These are phyloP conservation scores for Stereocaulon alpinum DNA, from an alignment of 495 filamentous ascomycete species.

Conservation along the genomic window DNA sequence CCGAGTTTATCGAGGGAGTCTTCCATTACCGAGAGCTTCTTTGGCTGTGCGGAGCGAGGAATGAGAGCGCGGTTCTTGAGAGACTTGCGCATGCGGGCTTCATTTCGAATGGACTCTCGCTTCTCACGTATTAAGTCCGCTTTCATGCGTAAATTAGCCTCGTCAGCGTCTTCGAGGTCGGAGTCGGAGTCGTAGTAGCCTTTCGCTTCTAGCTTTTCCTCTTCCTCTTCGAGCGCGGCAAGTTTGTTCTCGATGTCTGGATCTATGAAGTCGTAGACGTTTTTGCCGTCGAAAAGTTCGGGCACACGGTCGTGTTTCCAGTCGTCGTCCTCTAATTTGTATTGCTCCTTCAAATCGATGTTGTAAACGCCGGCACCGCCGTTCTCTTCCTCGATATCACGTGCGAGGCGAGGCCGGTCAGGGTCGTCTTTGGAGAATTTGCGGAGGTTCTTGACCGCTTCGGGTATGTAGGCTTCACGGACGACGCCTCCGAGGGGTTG, in stretches of 20 bases:
- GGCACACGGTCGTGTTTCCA: conserved; percentile 97
- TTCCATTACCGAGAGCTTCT: conserved; percentile 78
- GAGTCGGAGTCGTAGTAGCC: conserved; percentile 68
- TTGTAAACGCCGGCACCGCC: conserved; percentile 94
- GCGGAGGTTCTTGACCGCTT: conserved; percentile 64
- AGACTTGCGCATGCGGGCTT: conserved; percentile 80
- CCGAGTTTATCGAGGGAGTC: conserved; percentile 72
- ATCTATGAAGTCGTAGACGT: conserved; percentile 93
- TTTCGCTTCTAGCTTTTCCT: conserved; percentile 76
- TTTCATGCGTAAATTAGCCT: conserved; percentile 78
- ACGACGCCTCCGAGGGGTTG: conserved; percentile 71
- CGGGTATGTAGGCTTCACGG: conserved; percentile 80
- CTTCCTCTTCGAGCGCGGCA: conserved; percentile 83
- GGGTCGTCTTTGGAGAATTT: conserved; percentile 89
- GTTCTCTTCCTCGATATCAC: conserved; percentile 84
- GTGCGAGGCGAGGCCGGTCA: conserved; percentile 62
- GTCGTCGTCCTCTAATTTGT: conserved; percentile 68
- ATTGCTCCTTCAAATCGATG: conserved; percentile 79
- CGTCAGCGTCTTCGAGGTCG: conserved; percentile 67
- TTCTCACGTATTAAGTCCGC: conserved; percentile 93
- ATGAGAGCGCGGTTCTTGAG: conserved; percentile 94
- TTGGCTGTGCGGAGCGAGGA: conserved; percentile 60
- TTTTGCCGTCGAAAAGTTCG: conserved; percentile 85
- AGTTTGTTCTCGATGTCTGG: conserved; percentile 92
- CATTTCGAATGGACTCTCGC: conserved; percentile 75